These are phyloP conservation scores for Ceratocystis diversiconidia DNA, from an alignment of 2,329 filamentous ascomycete genomes.

Conservation along the genomic window DNA sequence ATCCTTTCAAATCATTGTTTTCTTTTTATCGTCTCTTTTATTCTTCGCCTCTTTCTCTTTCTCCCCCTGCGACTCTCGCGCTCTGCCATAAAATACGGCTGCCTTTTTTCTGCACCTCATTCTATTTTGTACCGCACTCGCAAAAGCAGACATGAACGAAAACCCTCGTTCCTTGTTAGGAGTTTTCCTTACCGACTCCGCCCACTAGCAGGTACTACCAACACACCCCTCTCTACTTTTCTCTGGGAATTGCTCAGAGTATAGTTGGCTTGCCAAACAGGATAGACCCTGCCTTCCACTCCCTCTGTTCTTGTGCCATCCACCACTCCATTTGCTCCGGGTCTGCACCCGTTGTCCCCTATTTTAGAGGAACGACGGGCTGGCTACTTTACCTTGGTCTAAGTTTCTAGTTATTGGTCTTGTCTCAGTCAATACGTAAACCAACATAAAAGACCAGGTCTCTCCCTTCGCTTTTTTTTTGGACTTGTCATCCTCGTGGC, in stretches of 20 bases:
- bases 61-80: background rate
- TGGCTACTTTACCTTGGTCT: background rate
- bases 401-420: background rate
- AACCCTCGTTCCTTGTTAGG: background rate
- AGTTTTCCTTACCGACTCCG: background rate
- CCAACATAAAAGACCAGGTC: conserved; percentile 8
- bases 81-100: background rate
- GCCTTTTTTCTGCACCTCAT: background rate
- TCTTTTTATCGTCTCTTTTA: background rate
- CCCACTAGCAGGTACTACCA: background rate
- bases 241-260: background rate
- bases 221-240: background rate
- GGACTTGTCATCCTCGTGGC: conserved; percentile 4
- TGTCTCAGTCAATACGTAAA: background rate
- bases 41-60: background rate
- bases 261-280: background rate
- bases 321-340: background rate
- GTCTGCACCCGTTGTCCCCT: background rate
- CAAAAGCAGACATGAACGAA: background rate
- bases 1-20: background rate
- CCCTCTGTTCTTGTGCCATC: background rate
- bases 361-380: background rate
- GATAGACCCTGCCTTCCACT: background rate
- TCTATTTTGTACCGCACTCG: background rate
- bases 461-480: background rate